Base-by-base conservation (phyloP, 2,329 filamentous ascomycete genomes). In the Aspergillus udagawae region DNA sequence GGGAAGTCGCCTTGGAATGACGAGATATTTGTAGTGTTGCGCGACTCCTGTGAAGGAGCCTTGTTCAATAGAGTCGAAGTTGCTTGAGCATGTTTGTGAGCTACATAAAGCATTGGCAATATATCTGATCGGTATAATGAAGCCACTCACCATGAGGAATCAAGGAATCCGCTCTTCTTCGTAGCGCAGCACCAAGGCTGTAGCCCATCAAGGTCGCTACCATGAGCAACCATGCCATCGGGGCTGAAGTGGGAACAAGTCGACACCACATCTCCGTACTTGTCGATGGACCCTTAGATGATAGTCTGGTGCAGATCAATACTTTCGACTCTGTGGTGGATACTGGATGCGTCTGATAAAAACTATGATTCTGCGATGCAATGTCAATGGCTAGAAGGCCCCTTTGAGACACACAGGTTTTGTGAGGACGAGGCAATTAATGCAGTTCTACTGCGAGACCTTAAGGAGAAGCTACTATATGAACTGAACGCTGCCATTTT, bases 1-100 rank as follows among this genome's bases (percentile, higher is more conserved):
- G 70, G 69, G 49, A 75, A 74, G 29, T 65, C 65, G 8, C 65
- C 66, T 8, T 62, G 53, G 38, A 60, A 52, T 10, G 50, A 28
- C 14, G n/a, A 12, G 20, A 12, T 51, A 35, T 56, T 51, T 12
- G 56, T 49, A 21, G 54, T 55, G 4, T 51, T 54, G 17, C 41
- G 55, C 7, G 28, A n/a, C 32, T 55, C 52, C 10, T 55, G 48
- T 7, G 50, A 54, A 49, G 54, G 51, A 10, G 23, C 21, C 20
- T 50, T 32, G 47, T 59, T 52, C 23, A 21, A 29, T 42, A 47
- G 44, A 23, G 20, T 27, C 8, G 12, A 12, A 27, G 20, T 23
- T 27, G 44, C 12, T 47, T 25, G 9, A 27, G 44, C 5, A 47
- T 38, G 32, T 17, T 14, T 4, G 14, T 38, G 32, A 38, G 32